These are phyloP conservation scores for Handroanthus guayacan DNA, from an alignment of 257 asterid genomes.

Conservation along the genomic window DNA sequence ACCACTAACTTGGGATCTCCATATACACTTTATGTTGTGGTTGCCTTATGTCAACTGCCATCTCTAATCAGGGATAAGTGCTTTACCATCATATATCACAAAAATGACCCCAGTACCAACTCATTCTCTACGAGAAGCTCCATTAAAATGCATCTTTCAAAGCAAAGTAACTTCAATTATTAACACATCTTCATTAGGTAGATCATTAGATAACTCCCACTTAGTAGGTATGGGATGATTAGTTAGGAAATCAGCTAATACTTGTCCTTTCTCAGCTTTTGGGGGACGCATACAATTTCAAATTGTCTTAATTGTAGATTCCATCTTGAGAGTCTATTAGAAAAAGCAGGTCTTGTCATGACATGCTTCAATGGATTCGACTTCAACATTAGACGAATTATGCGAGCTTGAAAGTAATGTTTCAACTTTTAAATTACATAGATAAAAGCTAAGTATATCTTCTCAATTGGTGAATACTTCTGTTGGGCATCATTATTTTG, in stretches of 20 bases:
- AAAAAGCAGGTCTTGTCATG: not conserved
- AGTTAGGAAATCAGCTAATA: not conserved
- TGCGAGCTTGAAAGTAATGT: not conserved
- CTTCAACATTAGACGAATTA: too few species aligned
- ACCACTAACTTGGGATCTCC: not conserved
- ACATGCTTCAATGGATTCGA: not conserved
- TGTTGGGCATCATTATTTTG: not conserved
- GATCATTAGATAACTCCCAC: not conserved
- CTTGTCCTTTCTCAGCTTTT: not conserved
- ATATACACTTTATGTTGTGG: not conserved
- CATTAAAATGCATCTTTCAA: not conserved
- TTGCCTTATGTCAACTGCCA: not conserved
- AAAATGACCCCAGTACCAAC: not conserved
- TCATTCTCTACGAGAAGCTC: not conserved
- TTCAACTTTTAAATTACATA: not conserved
- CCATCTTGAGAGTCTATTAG: not conserved
- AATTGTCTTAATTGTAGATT: not conserved
- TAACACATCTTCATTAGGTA: not conserved
- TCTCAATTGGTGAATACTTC: not conserved
- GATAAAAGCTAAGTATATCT: not conserved
- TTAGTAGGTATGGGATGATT: not conserved
- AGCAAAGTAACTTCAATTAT: not conserved
- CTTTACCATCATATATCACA: not conserved
- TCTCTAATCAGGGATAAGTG: not conserved
- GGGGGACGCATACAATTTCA: not conserved